Percentiles rank a stretch among this genome's conserved stretches.
Evolutionary conservation across 1,284 basidiomycete genomes (phyloP).

Genomic region (Cutaneotrichosporon mucoides): DNA sequence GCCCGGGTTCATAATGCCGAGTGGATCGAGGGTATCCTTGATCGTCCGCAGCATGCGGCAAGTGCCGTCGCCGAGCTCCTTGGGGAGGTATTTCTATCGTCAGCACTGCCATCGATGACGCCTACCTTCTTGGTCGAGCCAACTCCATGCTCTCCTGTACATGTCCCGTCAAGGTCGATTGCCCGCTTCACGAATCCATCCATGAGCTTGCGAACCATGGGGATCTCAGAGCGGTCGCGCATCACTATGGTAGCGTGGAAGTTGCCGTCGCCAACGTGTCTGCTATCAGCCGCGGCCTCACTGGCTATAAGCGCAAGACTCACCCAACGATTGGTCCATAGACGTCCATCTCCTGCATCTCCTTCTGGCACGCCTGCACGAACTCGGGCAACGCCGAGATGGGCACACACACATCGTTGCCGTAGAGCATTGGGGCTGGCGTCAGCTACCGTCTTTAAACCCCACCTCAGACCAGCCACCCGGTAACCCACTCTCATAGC

Average conservation of each 20-base stretch:
- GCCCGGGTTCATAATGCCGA: slow-evolving; percentile 72
- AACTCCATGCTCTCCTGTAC: slow-evolving; percentile 70
- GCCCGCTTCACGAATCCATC: slow-evolving; percentile 12
- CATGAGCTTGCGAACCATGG: slow-evolving; percentile 6
- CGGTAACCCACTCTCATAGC: slow-evolving; percentile 14
- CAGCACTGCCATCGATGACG: neutral
- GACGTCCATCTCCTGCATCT: slow-evolving; percentile 60
- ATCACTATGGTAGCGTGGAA: slow-evolving; percentile 37
- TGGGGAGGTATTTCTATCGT: slow-evolving; percentile 51
- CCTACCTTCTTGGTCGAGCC: slow-evolving; percentile 64
- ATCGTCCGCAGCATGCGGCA: slow-evolving; percentile 70
- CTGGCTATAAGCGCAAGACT: neutral
- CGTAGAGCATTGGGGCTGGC: slow-evolving; percentile 61
- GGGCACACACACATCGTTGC: slow-evolving; percentile 80
- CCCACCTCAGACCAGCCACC: no score
- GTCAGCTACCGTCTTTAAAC: slow-evolving; percentile 40
- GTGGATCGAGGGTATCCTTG: slow-evolving; percentile 67
- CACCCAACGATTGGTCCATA: slow-evolving; percentile 54
- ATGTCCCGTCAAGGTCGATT: slow-evolving; percentile 47
- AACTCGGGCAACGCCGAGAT: slow-evolving; percentile 69
- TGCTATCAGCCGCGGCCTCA: neutral
- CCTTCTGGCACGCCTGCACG: slow-evolving; percentile 68
- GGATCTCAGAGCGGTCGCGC: slow-evolving; percentile 8
- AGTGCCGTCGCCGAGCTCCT: slow-evolving; percentile 70
- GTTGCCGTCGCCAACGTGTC: slow-evolving; percentile 74